Evolutionary conservation across 2,329 filamentous ascomycete genomes (phyloP).

Genomic region (Pseudogymnoascus sp.): DNA sequence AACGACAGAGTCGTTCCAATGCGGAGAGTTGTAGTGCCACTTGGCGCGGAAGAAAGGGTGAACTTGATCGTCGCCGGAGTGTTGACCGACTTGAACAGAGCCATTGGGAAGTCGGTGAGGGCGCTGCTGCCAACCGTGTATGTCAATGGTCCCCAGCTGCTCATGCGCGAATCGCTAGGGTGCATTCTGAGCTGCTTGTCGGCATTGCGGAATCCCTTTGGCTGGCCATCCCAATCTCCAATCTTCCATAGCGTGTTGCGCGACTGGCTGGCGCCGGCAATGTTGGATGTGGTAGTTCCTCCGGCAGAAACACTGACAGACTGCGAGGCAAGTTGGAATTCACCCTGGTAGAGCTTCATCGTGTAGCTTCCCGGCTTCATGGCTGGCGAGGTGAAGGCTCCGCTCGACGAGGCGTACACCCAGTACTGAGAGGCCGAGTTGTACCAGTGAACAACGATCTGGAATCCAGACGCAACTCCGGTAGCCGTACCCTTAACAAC

Average conservation of each 20-base stretch:
- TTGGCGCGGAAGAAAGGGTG: conserved; percentile 43
- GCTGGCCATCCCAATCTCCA: conserved; percentile 58
- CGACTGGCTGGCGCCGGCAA: conserved; percentile 41
- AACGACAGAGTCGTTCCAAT: conserved; percentile 60
- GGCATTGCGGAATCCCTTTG: conserved; percentile 58
- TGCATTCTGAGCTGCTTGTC: conserved; percentile 63
- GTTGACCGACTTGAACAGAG: conserved; percentile 55
- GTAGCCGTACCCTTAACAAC: conserved; percentile 53
- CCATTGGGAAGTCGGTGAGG: conserved; percentile 55
- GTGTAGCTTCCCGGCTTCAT: conserved; percentile 65
- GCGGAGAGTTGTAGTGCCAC: conserved; percentile 49
- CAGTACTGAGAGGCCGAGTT: conserved; percentile 59
- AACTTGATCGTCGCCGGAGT: conserved; percentile 55
- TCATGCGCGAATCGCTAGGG: conserved; percentile 58
- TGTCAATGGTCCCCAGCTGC: conserved; percentile 50
- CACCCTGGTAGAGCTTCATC: conserved; percentile 57
- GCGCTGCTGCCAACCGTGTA: conserved; percentile 53
- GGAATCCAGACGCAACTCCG: conserved; percentile 45
- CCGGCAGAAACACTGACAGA: conserved; percentile 45
- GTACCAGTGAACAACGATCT: conserved; percentile 59
- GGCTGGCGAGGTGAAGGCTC: conserved; percentile 54
- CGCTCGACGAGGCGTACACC: conserved; percentile 47
- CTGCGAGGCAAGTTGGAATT: conserved; percentile 46
- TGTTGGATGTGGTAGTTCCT: conserved; percentile 40
- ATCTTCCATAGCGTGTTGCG: conserved; percentile 55